Base-by-base conservation (phyloP, 116 monocot genomes). In the Cymodocea nodosa region DNA sequence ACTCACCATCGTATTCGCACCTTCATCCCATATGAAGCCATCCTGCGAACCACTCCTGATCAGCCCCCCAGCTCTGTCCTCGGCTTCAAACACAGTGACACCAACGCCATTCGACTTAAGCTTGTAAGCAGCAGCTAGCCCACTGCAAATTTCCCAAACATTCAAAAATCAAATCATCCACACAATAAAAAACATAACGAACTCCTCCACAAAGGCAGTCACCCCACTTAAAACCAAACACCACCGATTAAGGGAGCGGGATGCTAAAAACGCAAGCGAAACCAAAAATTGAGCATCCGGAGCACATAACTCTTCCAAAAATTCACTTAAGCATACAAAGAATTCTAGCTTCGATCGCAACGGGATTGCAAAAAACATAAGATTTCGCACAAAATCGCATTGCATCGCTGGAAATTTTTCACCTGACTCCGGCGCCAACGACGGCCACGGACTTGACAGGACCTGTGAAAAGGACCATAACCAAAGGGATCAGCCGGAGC, bases 11-110 rank as follows among this genome's bases (percentile, higher is more conserved):
- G 94, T 89, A 64, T 89, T 94, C 68, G 94, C 90, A 49, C 94
- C 94, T 80, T 94, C 94, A 70, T 94, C 94, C 94, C 94, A 94
- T 72, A 84, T 71, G 55, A 94, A 73, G 68, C 94, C 87, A 65
- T 81, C 74, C 51, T 78, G 66, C 14, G 79, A 84, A 77, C 69
- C 64, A 55, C 84, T 89, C 72, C 76, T 82, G 39, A 94, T 68
- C 80, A 82, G 89, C 35, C 94, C 94, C 53, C 90, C 90, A 69
- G 87, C 78, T 74, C 86, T 82, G 66, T 73, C 77, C 66, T 84
- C 80, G 75, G 87, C 82, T 67, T 94, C 94, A 75, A 89, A 89
- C 60, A 94, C 65, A 49, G 87, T 87, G 49, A 89, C 94, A 5
- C 66, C 76, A 62, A 94, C 15, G 24, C 87, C 90, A 64, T 83